These are phyloP conservation scores for Globisporangium cederbergense DNA, from an alignment of 352 stramenopile species.

Conservation along the genomic window DNA sequence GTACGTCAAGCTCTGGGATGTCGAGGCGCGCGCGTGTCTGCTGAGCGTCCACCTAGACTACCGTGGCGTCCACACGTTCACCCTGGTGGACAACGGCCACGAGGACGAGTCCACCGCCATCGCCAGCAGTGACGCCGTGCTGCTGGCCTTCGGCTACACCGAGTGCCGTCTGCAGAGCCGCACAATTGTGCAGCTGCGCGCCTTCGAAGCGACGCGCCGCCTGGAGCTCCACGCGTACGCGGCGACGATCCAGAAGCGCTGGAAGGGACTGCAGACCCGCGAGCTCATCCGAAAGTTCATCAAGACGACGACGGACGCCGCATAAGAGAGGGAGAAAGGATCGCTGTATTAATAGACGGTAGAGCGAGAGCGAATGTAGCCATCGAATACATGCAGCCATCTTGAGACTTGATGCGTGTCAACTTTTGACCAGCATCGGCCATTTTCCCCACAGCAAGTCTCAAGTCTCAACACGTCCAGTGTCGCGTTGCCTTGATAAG, in stretches of 20 bases:
- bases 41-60: constrained; percentile 43
- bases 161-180: constrained; percentile 40
- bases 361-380: not conserved
- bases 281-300: constrained; percentile 53
- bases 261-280: constrained; percentile 49
- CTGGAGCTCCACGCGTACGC: constrained; percentile 30
- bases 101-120: not conserved
- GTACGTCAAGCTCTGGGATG: constrained; percentile 68
- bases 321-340: not conserved
- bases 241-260: constrained; percentile 52
- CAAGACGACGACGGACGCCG: not conserved
- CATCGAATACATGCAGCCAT: not conserved
- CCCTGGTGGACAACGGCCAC: constrained; percentile 23
- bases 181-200: constrained; percentile 30
- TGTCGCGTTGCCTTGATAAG: not conserved
- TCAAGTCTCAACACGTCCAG: not conserved
- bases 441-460: not conserved
- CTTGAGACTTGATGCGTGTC: not conserved
- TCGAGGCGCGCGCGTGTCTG: constrained; percentile 23
- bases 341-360: constrained; percentile 1
- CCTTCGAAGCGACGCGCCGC: constrained; percentile 37
- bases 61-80: constrained; percentile 38
- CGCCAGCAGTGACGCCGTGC: constrained; percentile 11
- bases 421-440: not conserved
- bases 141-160: constrained; percentile 34